These are phyloP conservation scores for Ceratocystiopsis sp. DNA, from an alignment of 2,329 filamentous ascomycete species.

Conservation along the genomic window DNA sequence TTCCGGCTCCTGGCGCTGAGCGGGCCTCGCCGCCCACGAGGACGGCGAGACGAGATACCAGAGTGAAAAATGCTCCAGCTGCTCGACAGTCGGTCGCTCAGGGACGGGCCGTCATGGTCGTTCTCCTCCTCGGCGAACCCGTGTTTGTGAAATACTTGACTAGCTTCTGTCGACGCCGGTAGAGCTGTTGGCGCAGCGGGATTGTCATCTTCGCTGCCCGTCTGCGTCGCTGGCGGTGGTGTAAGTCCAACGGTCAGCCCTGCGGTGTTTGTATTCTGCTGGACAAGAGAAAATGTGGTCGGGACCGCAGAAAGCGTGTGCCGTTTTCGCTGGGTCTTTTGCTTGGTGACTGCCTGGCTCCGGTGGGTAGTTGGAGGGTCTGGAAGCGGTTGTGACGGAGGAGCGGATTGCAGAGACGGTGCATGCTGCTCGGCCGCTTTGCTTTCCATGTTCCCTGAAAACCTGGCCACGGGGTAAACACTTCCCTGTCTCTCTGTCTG, in stretches of 20 bases:
- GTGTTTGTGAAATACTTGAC: neutral
- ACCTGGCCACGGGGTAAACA: no score
- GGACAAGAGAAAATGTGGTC: conserved; percentile 4
- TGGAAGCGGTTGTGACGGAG: no score
- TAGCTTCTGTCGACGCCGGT: no score
- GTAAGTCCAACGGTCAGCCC: conserved; percentile 2
- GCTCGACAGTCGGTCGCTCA: conserved; percentile 8
- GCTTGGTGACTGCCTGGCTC: neutral
- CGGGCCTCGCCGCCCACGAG: conserved; percentile 14
- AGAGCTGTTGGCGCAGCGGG: no score
- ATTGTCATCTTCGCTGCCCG: neutral
- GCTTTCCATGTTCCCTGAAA: no score
- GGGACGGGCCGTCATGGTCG: conserved; percentile 6
- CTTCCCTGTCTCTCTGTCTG: no score
- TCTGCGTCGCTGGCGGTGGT: neutral
- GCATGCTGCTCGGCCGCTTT: no score
- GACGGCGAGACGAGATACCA: conserved; percentile 11
- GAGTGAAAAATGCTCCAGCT: conserved; percentile 11
- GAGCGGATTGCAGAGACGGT: no score
- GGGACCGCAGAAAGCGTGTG: neutral
- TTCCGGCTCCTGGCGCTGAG: conserved; percentile 14
- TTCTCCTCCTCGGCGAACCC: neutral
- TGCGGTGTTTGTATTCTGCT: conserved; percentile 2
- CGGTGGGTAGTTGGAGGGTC: no score
- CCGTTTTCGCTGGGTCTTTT: neutral